Conservation (phyloP, 2,329 filamentous ascomycete genomes). For the Gnomoniopsis sp. region DNA sequence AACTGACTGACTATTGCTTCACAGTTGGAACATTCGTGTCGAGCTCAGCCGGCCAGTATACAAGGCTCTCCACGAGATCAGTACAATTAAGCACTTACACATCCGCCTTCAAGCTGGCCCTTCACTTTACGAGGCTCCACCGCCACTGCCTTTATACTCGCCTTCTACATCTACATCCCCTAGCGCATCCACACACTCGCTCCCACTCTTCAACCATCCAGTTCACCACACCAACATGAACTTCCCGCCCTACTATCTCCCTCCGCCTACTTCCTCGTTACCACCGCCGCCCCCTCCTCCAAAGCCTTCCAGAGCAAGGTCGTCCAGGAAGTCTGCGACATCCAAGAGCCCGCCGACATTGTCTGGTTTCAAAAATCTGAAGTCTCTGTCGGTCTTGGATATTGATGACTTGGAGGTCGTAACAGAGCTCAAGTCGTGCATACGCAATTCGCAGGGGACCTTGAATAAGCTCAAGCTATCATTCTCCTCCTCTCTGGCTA, state of each 20-base stretch:
- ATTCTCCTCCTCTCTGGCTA: slow-evolving; percentile 51
- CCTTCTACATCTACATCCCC: slow-evolving; percentile 18
- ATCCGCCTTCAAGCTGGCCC: slow-evolving; percentile 56
- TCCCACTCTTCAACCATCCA: slow-evolving; percentile 14
- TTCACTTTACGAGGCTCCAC: slow-evolving; percentile 50
- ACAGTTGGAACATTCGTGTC: slow-evolving; percentile 62
- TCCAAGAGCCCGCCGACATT: slow-evolving; percentile 48
- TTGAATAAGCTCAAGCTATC: slow-evolving; percentile 55
- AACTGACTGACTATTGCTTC: slow-evolving; percentile 3
- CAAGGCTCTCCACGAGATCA: slow-evolving; percentile 51
- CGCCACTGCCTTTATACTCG: slow-evolving; percentile 38
- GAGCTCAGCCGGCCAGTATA: slow-evolving; percentile 59
- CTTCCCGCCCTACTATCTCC: slow-evolving; percentile 22
- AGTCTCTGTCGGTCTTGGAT: slow-evolving; percentile 53
- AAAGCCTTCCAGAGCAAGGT: slow-evolving; percentile 31
- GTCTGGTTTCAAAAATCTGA: slow-evolving; percentile 54
- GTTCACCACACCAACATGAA: slow-evolving; percentile 19
- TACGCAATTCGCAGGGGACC: slow-evolving; percentile 52
- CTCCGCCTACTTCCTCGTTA: slow-evolving; percentile 22
- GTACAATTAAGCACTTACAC: slow-evolving; percentile 50
- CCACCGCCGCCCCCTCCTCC: slow-evolving; percentile 34
- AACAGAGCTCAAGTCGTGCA: slow-evolving; percentile 52
- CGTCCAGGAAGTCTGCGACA: slow-evolving; percentile 28
- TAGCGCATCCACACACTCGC: slow-evolving; percentile 17
- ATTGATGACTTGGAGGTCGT: slow-evolving; percentile 57